phyloP scores from a whole-genome alignment of 345 rosid species.

The Arabis hirsuta region DNA sequence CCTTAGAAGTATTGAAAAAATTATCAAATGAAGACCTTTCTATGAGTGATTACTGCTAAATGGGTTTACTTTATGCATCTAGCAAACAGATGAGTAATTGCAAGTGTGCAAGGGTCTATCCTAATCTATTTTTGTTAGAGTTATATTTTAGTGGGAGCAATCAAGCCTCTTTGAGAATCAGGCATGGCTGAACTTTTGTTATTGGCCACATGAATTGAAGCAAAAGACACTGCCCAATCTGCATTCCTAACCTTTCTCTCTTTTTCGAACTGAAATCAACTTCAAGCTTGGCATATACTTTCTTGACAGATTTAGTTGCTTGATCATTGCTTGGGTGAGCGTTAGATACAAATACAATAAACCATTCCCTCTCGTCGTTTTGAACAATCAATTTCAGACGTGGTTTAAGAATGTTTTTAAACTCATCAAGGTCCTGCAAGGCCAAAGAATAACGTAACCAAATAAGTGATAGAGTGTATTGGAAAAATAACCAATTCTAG shows the following conservation, averaged over 20 bases:
- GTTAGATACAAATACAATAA: constrained; percentile 90
- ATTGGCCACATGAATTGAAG: background rate
- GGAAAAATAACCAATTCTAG: constrained; percentile 15
- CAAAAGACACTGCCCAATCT: constrained; percentile 14
- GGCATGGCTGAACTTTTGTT: background rate
- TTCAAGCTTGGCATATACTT: constrained; percentile 88
- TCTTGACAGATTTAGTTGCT: constrained; percentile 85
- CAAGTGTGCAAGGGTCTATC: constrained; percentile 1
- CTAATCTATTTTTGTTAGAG: background rate
- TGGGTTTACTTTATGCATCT: constrained; percentile 25
- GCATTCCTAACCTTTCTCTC: constrained; percentile 75
- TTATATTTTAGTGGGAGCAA: constrained; percentile 23
- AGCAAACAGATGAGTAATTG: constrained; percentile 5
- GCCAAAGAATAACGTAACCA: constrained; percentile 17
- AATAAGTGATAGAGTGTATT: background rate
- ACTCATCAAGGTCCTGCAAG: constrained; percentile 95
- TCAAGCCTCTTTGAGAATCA: constrained; percentile 12
- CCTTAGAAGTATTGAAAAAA: constrained; percentile 54
- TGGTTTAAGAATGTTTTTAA: constrained; percentile 91
- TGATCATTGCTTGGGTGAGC: constrained; percentile 91
- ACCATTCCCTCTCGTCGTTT: constrained; percentile 95
- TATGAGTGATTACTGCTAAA: constrained; percentile 19
- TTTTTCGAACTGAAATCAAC: constrained; percentile 95
- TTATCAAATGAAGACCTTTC: constrained; percentile 33
- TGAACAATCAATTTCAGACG: constrained; percentile 87